These are phyloP conservation scores for Zygoascus bituminiphila DNA, from an alignment of 805 yeast genomes.

Conservation along the genomic window DNA sequence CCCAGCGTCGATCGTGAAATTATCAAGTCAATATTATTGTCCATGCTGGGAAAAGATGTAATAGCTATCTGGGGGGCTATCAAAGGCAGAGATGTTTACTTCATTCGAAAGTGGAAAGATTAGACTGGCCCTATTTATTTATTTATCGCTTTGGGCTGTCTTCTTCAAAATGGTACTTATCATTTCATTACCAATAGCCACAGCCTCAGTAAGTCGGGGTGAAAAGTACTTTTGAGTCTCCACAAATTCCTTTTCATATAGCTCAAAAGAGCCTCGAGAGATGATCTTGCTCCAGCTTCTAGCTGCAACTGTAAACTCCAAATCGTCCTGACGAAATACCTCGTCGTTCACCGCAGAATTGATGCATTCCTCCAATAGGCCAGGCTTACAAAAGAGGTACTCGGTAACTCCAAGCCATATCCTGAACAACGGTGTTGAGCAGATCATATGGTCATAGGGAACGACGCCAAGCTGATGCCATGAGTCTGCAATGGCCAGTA, in stretches of 20 bases:
- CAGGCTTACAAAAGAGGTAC: constrained; percentile 78
- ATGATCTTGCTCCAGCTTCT: constrained; percentile 81
- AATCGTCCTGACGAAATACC: constrained; percentile 77
- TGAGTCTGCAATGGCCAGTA: constrained; percentile 86
- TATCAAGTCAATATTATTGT: background rate
- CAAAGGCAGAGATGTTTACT: background rate
- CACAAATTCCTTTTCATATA: constrained; percentile 67
- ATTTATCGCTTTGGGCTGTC: constrained; percentile 5
- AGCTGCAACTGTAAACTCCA: constrained; percentile 88
- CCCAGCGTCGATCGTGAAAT: background rate
- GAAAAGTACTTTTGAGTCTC: constrained; percentile 73
- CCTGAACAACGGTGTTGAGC: constrained; percentile 89
- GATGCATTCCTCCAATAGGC: constrained; percentile 70
- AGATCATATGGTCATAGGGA: constrained; percentile 94
- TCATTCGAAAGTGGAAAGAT: background rate
- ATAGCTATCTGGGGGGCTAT: background rate
- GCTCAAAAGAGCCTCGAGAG: constrained; percentile 59
- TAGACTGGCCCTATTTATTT: background rate
- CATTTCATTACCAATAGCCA: constrained; percentile 87
- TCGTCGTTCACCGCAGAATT: constrained; percentile 59
- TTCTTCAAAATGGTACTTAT: constrained; percentile 60
- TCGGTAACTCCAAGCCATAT: constrained; percentile 92
- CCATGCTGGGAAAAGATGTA: background rate
- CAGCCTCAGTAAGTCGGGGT: constrained; percentile 85
- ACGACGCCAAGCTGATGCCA: constrained; percentile 81